Conservation (phyloP, 2,329 filamentous ascomycete species). For the Fusarium acutatum region DNA sequence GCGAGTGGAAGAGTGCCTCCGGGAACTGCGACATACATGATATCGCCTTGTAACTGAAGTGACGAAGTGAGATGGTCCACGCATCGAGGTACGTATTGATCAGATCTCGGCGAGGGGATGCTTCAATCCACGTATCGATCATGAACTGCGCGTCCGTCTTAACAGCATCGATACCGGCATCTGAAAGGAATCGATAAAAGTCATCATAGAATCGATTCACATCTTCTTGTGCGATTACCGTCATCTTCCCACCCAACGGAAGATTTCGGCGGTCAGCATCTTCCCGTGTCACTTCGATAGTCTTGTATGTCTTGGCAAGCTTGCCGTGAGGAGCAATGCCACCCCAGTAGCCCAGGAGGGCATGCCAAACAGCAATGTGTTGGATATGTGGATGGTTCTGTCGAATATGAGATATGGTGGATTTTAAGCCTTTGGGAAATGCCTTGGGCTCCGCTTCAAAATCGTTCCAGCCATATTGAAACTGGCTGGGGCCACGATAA, state of each 20-base stretch:
- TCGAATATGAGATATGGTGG: slow-evolving; percentile 74
- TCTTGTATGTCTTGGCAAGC: slow-evolving; percentile 82
- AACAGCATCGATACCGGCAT: slow-evolving; percentile 81
- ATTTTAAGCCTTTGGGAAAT: slow-evolving; percentile 83
- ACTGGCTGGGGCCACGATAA: slow-evolving; percentile 58
- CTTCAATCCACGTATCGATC: slow-evolving; percentile 76
- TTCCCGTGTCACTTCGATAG: slow-evolving; percentile 64
- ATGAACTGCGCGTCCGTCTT: slow-evolving; percentile 96
- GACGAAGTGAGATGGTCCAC: slow-evolving; percentile 81
- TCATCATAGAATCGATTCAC: slow-evolving; percentile 83
- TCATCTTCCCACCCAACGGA: slow-evolving; percentile 70
- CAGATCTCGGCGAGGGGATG: slow-evolving; percentile 75
- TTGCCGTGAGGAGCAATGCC: slow-evolving; percentile 79
- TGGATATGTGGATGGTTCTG: slow-evolving; percentile 75
- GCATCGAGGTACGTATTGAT: slow-evolving; percentile 83
- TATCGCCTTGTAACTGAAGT: slow-evolving; percentile 81
- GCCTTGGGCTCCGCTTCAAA: slow-evolving; percentile 85
- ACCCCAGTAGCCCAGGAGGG: slow-evolving; percentile 89
- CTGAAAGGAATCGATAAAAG: slow-evolving; percentile 84
- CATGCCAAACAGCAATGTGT: slow-evolving; percentile 94
- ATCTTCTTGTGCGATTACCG: slow-evolving; percentile 78
- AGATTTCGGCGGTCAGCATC: slow-evolving; percentile 57
- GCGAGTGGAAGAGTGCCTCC: slow-evolving; percentile 84
- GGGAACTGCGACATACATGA: slow-evolving; percentile 96
- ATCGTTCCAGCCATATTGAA: slow-evolving; percentile 73